Percentiles rank a stretch among this genome's conserved stretches.
Conservation (phyloP, 2,329 filamentous ascomycete species). For the Cladosporium sp. region DNA sequence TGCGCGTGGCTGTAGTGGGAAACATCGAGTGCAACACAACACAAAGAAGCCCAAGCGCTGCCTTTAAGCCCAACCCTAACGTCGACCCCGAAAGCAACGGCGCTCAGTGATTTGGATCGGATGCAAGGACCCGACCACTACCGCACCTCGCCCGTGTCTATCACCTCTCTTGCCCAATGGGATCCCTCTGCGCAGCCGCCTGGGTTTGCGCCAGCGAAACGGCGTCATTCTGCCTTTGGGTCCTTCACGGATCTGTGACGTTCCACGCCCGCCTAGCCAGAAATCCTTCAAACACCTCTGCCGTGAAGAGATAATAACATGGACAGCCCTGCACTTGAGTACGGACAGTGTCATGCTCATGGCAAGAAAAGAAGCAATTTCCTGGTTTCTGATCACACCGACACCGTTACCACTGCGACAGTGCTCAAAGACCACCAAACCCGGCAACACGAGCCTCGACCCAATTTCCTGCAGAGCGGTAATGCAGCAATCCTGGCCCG, state of each 20-base stretch:
- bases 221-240: background rate
- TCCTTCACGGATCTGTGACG: slow-evolving; percentile 9
- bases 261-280: background rate
- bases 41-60: slow-evolving; percentile 1
- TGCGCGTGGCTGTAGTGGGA: background rate
- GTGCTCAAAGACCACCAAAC: background rate
- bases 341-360: background rate
- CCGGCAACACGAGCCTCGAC: background rate
- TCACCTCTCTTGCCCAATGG: slow-evolving; percentile 3
- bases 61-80: background rate
- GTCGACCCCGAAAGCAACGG: slow-evolving; percentile 4
- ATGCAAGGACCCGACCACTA: slow-evolving; percentile 11
- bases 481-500: background rate
- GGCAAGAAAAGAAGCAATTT: background rate
- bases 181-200: background rate
- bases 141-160: slow-evolving; percentile 1
- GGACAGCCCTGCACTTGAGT: background rate
- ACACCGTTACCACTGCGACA: background rate
- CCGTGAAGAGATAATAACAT: background rate
- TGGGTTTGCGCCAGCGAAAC: background rate
- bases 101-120: slow-evolving; percentile 12
- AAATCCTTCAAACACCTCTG: slow-evolving; percentile 1
- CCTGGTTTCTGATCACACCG: background rate
- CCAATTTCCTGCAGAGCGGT: background rate
- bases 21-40: slow-evolving; percentile 2